Evolutionary conservation across 805 yeast genomes (phyloP).

Genomic region (Suhomyces vadensis): DNA sequence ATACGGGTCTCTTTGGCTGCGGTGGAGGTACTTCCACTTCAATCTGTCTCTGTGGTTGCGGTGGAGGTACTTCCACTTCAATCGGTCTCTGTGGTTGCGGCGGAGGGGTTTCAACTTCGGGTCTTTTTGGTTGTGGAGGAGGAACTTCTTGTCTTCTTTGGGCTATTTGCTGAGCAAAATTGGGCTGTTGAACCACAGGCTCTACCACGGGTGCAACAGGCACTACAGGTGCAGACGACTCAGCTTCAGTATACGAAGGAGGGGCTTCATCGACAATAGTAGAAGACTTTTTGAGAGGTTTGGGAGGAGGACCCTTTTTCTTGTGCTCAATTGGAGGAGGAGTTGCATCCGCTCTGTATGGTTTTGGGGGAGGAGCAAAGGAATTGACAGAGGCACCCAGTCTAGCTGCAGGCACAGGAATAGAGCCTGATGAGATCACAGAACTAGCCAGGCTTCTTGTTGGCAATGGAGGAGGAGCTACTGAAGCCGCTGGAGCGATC

Average conservation of each 20-base stretch:
- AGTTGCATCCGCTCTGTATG: conserved; percentile 2
- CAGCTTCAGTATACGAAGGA: conserved; percentile 22
- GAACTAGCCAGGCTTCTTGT: not conserved
- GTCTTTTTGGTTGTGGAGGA: not conserved
- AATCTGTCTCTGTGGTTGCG: not conserved
- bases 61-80: not conserved
- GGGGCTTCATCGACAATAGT: conserved; percentile 15
- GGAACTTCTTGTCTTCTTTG: conserved; percentile 3
- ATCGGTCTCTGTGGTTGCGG: conserved; percentile 3
- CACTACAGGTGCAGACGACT: not conserved
- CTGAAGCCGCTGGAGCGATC: not conserved
- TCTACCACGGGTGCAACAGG: not conserved
- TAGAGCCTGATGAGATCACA: not conserved
- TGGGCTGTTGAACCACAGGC: too few species aligned
- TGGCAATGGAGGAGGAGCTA: conserved; percentile 6
- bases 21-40: not conserved
- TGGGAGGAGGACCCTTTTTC: conserved; percentile 44
- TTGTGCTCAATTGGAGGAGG: conserved; percentile 3
- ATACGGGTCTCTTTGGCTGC: not conserved
- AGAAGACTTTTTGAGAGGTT: conserved; percentile 37
- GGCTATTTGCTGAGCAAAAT: conserved; percentile 33
- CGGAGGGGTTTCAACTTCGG: not conserved
- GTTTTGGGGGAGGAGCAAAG: conserved; percentile 2
- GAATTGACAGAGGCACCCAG: not conserved
- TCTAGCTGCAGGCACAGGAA: conserved; percentile 1